These are phyloP conservation scores for Trichoderma asperelloides DNA, from an alignment of 495 filamentous ascomycete species.

Conservation along the genomic window DNA sequence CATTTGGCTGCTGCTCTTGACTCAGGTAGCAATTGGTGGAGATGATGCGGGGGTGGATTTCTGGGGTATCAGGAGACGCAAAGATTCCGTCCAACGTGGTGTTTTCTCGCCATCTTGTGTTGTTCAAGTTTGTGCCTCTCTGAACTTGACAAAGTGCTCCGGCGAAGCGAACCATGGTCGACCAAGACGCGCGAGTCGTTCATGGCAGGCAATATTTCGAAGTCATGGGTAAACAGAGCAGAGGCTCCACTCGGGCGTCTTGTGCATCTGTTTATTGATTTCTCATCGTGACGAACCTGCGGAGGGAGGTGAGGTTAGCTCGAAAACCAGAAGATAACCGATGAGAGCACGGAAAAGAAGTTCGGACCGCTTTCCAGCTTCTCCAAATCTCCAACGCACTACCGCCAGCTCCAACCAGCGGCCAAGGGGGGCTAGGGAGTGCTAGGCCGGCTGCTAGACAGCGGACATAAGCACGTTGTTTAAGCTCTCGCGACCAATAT, in stretches of 20 bases:
- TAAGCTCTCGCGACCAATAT: not conserved
- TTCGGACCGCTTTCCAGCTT: not conserved
- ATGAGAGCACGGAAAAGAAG: not conserved
- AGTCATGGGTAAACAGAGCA: not conserved
- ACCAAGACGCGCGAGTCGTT: not conserved
- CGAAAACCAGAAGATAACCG: not conserved
- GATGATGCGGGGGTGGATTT: not conserved
- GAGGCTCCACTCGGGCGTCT: not conserved
- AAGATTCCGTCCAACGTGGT: not conserved
- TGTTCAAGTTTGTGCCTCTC: not conserved
- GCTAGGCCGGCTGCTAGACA: not conserved
- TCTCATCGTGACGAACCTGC: not conserved
- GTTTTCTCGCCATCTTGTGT: not conserved
- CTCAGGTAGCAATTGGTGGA: not conserved
- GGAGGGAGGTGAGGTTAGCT: not conserved
- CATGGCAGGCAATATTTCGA: not conserved
- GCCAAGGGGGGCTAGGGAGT: not conserved
- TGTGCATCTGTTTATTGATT: not conserved
- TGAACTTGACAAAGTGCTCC: not conserved
- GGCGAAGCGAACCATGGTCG: not conserved
- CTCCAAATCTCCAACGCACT: not conserved
- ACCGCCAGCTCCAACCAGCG: not conserved
- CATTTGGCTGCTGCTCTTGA: not conserved
- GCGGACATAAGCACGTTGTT: not conserved
- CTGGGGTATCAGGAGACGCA: not conserved